Conservation (phyloP, 1,284 basidiomycete species). For the Marasmius oreades region DNA sequence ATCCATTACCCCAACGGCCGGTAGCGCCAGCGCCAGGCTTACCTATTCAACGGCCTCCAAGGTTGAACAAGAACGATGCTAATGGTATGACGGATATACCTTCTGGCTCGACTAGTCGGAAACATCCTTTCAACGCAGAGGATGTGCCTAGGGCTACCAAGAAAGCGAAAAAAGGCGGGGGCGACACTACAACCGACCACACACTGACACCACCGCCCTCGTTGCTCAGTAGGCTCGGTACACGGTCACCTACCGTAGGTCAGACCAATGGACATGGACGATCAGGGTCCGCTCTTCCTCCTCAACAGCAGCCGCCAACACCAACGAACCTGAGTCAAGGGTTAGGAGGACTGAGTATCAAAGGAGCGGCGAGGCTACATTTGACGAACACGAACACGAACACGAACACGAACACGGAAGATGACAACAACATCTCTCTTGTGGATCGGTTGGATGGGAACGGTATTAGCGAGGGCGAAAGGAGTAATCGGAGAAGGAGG, state of each 20-base stretch:
- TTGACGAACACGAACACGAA: background rate
- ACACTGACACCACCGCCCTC: too few species aligned
- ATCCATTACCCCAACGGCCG: background rate
- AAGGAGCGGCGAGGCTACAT: conserved; percentile 44
- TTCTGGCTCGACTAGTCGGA: conserved; percentile 8
- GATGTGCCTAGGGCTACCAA: conserved; percentile 29
- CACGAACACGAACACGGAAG: background rate
- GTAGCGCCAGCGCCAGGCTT: too few species aligned
- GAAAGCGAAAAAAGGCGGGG: conserved; percentile 27
- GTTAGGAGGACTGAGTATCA: conserved; percentile 45
- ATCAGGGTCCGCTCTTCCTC: too few species aligned
- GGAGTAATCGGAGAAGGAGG: background rate
- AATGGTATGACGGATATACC: background rate
- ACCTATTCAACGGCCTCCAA: background rate
- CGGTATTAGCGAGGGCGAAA: background rate
- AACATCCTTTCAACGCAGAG: conserved; percentile 19
- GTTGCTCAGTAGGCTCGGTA: conserved; percentile 39
- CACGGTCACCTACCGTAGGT: conserved; percentile 25
- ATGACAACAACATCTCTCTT: background rate
- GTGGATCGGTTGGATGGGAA: background rate
- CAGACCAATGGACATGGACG: conserved; percentile 18
- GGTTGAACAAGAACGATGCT: background rate
- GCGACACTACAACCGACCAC: conserved; percentile 20
- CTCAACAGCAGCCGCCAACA: conserved; percentile 18
- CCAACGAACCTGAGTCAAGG: background rate